Percentiles rank a stretch among this genome's conserved stretches.
Evolutionary conservation across 768 basidiomycete species (phyloP).

Genomic region (Gloeophyllum trabeum): DNA sequence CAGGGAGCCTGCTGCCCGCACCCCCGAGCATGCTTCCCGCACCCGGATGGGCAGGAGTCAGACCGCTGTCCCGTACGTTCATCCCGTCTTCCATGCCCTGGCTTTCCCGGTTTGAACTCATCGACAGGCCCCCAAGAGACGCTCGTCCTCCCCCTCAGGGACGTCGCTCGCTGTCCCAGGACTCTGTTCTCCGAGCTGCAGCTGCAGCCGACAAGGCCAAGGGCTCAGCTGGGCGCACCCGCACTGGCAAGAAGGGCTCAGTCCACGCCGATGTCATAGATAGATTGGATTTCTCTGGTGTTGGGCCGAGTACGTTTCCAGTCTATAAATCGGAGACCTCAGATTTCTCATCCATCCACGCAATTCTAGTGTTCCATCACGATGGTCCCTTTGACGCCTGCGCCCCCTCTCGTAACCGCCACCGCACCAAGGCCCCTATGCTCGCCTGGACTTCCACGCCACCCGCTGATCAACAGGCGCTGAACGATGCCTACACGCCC

Average conservation of each 20-base stretch:
- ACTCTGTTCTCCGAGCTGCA: constrained; percentile 27
- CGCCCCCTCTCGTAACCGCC: constrained; percentile 80
- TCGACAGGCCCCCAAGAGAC: neutral
- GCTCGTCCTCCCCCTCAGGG: constrained; percentile 6
- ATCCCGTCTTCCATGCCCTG: constrained; percentile 8
- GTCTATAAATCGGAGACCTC: too few species aligned
- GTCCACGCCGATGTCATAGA: constrained; percentile 85
- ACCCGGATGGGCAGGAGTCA: constrained; percentile 45
- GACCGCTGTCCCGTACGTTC: constrained; percentile 36
- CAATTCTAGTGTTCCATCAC: constrained; percentile 80
- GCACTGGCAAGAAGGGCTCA: constrained; percentile 60
- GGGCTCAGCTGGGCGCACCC: constrained; percentile 26
- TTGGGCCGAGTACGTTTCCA: constrained; percentile 61
- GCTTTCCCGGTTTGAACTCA: too few species aligned
- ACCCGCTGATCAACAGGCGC: constrained; percentile 27
- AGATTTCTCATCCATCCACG: constrained; percentile 4
- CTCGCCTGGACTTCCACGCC: constrained; percentile 50
- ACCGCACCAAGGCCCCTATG: constrained; percentile 74
- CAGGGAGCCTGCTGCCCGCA: constrained; percentile 51
- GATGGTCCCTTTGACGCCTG: constrained; percentile 90
- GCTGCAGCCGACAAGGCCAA: constrained; percentile 33
- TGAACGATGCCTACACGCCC: constrained; percentile 20
- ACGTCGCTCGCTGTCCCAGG: constrained; percentile 40
- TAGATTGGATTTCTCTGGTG: constrained; percentile 76
- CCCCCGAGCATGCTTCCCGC: constrained; percentile 30